phyloP scores from a whole-genome alignment of 1,284 basidiomycete genomes.

The Cryptococcus hybrid region DNA sequence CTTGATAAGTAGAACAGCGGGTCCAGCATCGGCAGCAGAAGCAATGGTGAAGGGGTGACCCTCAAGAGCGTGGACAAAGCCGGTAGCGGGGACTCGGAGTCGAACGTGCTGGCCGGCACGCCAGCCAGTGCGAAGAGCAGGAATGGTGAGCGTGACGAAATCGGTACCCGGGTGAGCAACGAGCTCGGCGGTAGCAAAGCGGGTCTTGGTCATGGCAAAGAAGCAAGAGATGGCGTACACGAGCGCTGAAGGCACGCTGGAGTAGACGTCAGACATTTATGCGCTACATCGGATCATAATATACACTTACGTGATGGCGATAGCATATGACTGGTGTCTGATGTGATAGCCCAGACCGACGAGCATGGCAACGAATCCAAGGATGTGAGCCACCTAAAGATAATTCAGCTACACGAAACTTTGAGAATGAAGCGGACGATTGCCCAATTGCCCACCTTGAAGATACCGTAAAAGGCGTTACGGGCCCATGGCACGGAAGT shows the following conservation, averaged over 20 bases:
- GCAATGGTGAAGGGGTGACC: slow-evolving; percentile 51
- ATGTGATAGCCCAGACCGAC: slow-evolving; percentile 80
- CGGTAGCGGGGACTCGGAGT: slow-evolving; percentile 37
- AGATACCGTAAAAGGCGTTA: slow-evolving; percentile 31
- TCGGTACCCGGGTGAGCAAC: slow-evolving; percentile 29
- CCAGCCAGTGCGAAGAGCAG: slow-evolving; percentile 44
- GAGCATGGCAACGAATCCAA: slow-evolving; percentile 73
- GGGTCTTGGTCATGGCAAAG: slow-evolving; percentile 32
- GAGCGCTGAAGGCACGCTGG: slow-evolving; percentile 59
- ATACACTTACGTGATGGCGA: background rate
- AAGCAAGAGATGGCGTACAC: slow-evolving; percentile 36
- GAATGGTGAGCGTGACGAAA: slow-evolving; percentile 40
- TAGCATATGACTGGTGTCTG: slow-evolving; percentile 46
- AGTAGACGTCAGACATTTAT: background rate
- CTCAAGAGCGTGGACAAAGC: slow-evolving; percentile 23
- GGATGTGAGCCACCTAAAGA: slow-evolving; percentile 51
- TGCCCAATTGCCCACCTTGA: slow-evolving; percentile 46
- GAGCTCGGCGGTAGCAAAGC: slow-evolving; percentile 33
- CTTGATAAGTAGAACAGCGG: slow-evolving; percentile 40
- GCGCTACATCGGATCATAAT: background rate
- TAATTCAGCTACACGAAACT: background rate
- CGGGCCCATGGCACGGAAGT: slow-evolving; percentile 46
- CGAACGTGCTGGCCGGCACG: slow-evolving; percentile 50
- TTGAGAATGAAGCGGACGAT: background rate
- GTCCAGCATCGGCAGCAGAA: slow-evolving; percentile 41